These are phyloP conservation scores for Jimgerdemannia flammicorona DNA, from an alignment of 192 early-diverging fungal species.

Conservation along the genomic window DNA sequence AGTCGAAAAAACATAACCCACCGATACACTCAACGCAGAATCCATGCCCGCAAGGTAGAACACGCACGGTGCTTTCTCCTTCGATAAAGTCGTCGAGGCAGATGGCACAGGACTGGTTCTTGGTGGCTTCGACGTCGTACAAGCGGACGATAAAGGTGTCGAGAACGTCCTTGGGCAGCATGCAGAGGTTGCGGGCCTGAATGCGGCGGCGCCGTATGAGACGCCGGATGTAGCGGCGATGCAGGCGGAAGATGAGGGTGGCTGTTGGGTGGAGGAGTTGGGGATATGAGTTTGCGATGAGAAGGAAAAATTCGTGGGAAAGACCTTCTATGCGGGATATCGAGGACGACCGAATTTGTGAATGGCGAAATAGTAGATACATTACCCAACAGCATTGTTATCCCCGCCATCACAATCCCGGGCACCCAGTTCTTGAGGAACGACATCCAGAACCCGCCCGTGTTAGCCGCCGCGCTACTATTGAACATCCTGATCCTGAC, in stretches of 20 bases:
- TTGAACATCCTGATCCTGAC: neutral
- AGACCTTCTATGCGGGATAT: too few species aligned
- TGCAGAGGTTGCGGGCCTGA: neutral
- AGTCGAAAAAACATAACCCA: constrained; percentile 3
- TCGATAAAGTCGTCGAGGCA: constrained; percentile 30
- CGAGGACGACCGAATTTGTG: neutral
- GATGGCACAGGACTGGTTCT: constrained; percentile 30
- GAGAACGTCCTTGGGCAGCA: constrained; percentile 23
- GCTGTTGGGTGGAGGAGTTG: neutral
- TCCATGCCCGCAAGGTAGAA: constrained; percentile 31
- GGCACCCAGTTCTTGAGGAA: neutral
- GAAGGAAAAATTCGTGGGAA: too few species aligned
- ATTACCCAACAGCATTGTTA: neutral
- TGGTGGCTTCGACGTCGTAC: constrained; percentile 14
- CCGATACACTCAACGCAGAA: constrained; percentile 36
- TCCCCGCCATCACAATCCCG: neutral
- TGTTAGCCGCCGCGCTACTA: neutral
- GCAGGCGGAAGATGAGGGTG: neutral
- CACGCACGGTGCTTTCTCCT: constrained; percentile 17
- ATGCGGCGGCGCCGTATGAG: neutral
- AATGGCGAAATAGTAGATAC: neutral
- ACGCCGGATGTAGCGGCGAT: neutral
- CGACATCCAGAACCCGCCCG: neutral
- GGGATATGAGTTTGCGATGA: neutral
- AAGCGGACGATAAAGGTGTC: constrained; percentile 14